A percentile compares a stretch with the other conserved stretches of the same genome.
Conservation (phyloP, 2,329 filamentous ascomycete species). For the Penicillium sumatraense region DNA sequence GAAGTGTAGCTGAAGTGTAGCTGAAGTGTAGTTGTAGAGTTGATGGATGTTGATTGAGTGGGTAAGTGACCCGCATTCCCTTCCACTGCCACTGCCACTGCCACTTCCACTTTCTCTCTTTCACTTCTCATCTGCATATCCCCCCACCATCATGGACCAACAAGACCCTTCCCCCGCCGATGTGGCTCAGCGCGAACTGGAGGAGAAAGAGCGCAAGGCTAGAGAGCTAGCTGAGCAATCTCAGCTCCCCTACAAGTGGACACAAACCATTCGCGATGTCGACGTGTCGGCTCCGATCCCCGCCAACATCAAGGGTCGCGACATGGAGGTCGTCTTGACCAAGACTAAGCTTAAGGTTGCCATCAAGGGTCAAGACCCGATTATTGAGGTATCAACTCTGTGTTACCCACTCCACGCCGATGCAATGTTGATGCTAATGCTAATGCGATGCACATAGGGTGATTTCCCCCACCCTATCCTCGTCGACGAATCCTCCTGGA, state of each 20-base stretch:
- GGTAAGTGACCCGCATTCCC: neutral
- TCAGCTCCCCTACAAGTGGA: slow-evolving; percentile 95
- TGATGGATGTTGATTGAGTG: neutral
- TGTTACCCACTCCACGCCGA: slow-evolving; percentile 20
- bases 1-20: neutral
- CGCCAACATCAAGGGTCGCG: slow-evolving; percentile 79
- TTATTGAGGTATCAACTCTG: slow-evolving; percentile 68
- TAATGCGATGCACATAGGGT: slow-evolving; percentile 62
- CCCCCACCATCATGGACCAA: slow-evolving; percentile 32
- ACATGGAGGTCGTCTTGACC: slow-evolving; percentile 81
- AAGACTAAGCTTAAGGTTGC: slow-evolving; percentile 77
- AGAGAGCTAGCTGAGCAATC: slow-evolving; percentile 87
- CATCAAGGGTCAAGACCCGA: slow-evolving; percentile 84
- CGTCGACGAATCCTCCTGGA: slow-evolving; percentile 93
- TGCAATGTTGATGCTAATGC: neutral
- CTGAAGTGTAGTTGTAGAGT: neutral
- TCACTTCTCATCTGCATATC: no score
- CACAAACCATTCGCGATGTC: slow-evolving; percentile 86
- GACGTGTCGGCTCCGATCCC: slow-evolving; percentile 80
- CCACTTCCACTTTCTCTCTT: no score
- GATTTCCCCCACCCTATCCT: slow-evolving; percentile 78
- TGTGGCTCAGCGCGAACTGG: slow-evolving; percentile 55
- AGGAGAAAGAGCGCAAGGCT: slow-evolving; percentile 64
- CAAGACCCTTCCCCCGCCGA: slow-evolving; percentile 35
- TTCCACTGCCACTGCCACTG: neutral